phyloP scores from a whole-genome alignment of 148 eudicot genomes.

The Rhododendron griersonianum region DNA sequence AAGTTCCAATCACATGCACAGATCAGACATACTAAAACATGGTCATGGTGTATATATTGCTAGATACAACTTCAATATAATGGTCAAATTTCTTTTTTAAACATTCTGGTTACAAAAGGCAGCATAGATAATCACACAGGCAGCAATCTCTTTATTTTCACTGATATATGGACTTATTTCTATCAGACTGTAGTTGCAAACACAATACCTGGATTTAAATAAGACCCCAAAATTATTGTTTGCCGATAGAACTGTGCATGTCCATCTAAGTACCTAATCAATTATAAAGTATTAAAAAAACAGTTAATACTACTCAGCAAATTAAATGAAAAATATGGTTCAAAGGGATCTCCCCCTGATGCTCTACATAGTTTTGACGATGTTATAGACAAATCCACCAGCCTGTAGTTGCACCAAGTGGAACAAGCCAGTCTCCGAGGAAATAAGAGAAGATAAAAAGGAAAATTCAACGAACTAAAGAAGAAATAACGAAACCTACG shows the following conservation, averaged over 20 bases:
- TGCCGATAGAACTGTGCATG: slow-evolving; percentile 87
- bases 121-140: not conserved
- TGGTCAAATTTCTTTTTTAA: not conserved
- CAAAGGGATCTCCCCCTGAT: not conserved
- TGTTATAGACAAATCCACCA: not conserved
- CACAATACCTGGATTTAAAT: slow-evolving; percentile 70
- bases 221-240: slow-evolving; percentile 71
- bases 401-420: not conserved
- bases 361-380: not conserved
- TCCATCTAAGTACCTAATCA: slow-evolving; percentile 73
- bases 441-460: slow-evolving; percentile 2
- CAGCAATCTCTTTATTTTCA: not conserved
- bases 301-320: not conserved
- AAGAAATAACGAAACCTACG: not conserved
- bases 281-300: not conserved
- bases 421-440: not conserved
- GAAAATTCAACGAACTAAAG: not conserved
- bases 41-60: not conserved
- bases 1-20: not conserved
- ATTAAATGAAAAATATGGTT: not conserved
- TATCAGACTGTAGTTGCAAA: not conserved
- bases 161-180: not conserved
- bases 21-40: not conserved
- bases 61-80: not conserved
- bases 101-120: not conserved